Percentiles rank a stretch among this genome's conserved stretches.
Evolutionary conservation across 2,329 filamentous ascomycete genomes (phyloP).

Genomic region (Dactylellina parvicollis): DNA sequence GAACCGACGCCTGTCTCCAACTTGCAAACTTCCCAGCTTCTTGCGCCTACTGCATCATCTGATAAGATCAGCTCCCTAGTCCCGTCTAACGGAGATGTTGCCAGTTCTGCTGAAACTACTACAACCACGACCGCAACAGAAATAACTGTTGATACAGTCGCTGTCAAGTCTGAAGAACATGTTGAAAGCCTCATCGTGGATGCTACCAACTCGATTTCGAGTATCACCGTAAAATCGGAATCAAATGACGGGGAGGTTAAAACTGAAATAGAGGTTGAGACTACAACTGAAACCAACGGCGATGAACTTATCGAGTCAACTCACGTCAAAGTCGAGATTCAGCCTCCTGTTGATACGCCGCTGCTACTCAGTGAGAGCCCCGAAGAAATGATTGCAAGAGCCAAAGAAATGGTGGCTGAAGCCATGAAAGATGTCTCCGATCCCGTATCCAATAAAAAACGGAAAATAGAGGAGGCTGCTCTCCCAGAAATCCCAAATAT

Average conservation of each 20-base stretch:
- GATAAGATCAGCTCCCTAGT: conserved; percentile 67
- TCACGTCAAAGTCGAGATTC: conserved; percentile 79
- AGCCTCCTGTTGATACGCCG: conserved; percentile 72
- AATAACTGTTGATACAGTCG: conserved; percentile 11
- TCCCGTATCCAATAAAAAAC: conserved; percentile 17
- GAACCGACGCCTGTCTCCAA: conserved; percentile 56
- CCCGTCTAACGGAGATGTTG: conserved; percentile 57
- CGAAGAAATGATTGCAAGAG: conserved; percentile 82
- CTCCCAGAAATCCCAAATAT: conserved; percentile 62
- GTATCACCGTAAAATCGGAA: conserved; percentile 62
- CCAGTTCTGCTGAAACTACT: conserved; percentile 37
- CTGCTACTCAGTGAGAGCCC: conserved; percentile 74
- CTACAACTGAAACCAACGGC: conserved; percentile 58
- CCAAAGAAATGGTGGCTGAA: conserved; percentile 85
- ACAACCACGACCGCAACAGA: conserved; percentile 59
- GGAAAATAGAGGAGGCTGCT: conserved; percentile 58
- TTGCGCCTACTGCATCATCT: conserved; percentile 65
- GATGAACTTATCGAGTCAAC: conserved; percentile 73
- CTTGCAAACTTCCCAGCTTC: conserved; percentile 59
- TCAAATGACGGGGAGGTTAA: conserved; percentile 66
- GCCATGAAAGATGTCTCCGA: conserved; percentile 65
- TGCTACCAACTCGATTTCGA: conserved; percentile 1
- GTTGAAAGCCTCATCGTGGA: conserved; percentile 55
- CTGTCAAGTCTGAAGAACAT: conserved; percentile 56
- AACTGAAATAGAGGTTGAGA: conserved; percentile 56